phyloP scores from a whole-genome alignment of 345 rosid species.

The Stellera chamaejasme region DNA sequence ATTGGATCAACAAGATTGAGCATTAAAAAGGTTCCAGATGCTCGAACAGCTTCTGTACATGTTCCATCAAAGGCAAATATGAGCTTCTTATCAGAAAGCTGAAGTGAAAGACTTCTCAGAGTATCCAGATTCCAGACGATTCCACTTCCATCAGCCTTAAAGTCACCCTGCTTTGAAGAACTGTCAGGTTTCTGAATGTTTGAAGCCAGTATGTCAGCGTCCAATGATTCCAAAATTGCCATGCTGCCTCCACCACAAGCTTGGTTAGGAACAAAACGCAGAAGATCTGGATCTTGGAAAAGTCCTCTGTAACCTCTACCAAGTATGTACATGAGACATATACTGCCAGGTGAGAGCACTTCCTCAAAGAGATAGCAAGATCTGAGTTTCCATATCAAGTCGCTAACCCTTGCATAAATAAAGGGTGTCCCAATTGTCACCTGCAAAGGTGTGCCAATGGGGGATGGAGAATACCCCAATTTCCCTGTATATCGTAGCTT shows the following conservation, averaged over 20 bases:
- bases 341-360: conserved; percentile 85
- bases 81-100: conserved; percentile 87
- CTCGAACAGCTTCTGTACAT: conserved; percentile 61
- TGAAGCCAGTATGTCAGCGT: conserved; percentile 48
- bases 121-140: conserved; percentile 94
- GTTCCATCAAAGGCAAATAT: conserved; percentile 94
- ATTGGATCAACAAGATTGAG: conserved; percentile 89
- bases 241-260: conserved; percentile 96
- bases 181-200: conserved; percentile 53
- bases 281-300: conserved; percentile 78
- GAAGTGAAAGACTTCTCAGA: conserved; percentile 64
- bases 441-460: conserved; percentile 78
- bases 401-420: conserved; percentile 60
- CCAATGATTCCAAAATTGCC: conserved; percentile 87
- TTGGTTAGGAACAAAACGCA: conserved; percentile 88
- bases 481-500: conserved; percentile 89
- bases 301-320: conserved; percentile 94
- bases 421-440: conserved; percentile 81
- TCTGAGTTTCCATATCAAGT: conserved; percentile 80
- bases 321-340: conserved; percentile 88
- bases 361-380: conserved; percentile 94
- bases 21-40: conserved; percentile 63
- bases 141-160: conserved; percentile 86
- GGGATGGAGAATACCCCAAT: conserved; percentile 91
- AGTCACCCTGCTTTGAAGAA: conserved; percentile 56